Evolutionary conservation across 2,329 filamentous ascomycete species (phyloP), one percentile per base, ranked within the genome.

Genomic region (Amesomyces nigricolor): DNA sequence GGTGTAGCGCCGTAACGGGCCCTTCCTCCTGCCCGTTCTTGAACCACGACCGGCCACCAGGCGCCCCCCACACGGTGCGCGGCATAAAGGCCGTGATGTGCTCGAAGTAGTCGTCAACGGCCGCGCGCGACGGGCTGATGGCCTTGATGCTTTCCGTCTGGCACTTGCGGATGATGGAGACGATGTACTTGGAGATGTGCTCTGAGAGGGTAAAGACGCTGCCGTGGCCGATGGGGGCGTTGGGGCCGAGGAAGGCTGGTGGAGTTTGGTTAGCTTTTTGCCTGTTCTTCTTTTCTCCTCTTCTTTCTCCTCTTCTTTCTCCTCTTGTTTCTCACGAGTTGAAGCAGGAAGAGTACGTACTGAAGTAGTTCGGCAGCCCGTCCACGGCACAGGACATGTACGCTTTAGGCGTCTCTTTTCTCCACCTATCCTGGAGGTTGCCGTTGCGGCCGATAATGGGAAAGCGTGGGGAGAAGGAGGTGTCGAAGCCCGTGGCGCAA

Each of bases 401-500:
- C 0, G 77, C 73, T 58, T 72, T 72, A 1, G 78, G 77, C 2
- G 67, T 67, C 42, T 72, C 68, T 5, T 68, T 58, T 42, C 62
- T 63, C 76, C 79, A 80, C 14, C 64, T 68, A 38, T 80, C 74
- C 58, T 77, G 77, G 32, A 82, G 69, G 58, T 80, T 77, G 16
- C 77, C 78, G n/a, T 71, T 62, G 19, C 73, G 70, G 9, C 77
- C 78, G 5, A 77, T 65, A 16, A 81, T 66, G 0, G 77, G 78
- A 57, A 79, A 81, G 1, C 75, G 71, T 3, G 79, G 78, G 7
- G 71, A 65, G 64, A 80, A 81, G 1, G 76, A 78, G 5, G 75
- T 75, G 61, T 82, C 74, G 62, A 81, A 82, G 1, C 79, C 79
- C 0, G 79, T 82, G n/a, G 79, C 80, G 57, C 78, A 81, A 47